A percentile compares a stretch with the other conserved stretches of the same genome.
Evolutionary conservation across 1,139 yeast species (phyloP).

Genomic region (Yamadazyma membranifaciens): DNA sequence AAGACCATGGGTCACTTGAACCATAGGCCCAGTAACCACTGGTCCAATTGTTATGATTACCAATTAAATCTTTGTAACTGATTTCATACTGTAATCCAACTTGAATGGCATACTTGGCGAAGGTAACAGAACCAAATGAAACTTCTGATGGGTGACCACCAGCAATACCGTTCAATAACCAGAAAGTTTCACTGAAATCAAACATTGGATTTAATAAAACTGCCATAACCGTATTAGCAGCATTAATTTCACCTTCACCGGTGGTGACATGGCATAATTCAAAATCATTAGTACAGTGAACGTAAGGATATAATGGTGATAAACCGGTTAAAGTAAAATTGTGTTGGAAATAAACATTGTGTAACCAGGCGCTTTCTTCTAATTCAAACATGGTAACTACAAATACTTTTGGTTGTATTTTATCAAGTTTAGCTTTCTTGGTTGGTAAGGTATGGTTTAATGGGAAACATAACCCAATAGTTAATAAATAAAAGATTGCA

Average conservation of each 20-base stretch:
- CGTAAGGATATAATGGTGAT: constrained; percentile 57
- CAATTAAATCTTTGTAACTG: constrained; percentile 42
- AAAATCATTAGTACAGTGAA: constrained; percentile 55
- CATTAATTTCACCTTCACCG: constrained; percentile 71
- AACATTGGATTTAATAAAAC: constrained; percentile 53
- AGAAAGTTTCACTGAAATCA: constrained; percentile 59
- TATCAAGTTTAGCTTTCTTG: constrained; percentile 3
- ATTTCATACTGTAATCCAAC: constrained; percentile 62
- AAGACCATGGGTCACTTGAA: constrained; percentile 46
- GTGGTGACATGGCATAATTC: constrained; percentile 61
- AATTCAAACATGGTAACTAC: constrained; percentile 56
- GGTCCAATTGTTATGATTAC: constrained; percentile 55
- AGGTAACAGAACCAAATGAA: constrained; percentile 56
- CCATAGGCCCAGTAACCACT: constrained; percentile 62
- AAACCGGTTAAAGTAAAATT: constrained; percentile 62
- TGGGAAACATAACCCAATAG: not conserved
- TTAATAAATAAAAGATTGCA: not conserved
- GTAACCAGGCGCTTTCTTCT: constrained; percentile 57
- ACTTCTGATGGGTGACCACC: constrained; percentile 57
- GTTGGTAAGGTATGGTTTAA: constrained; percentile 1
- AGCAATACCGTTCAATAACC: constrained; percentile 65
- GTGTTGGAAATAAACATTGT: constrained; percentile 44
- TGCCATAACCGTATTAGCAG: constrained; percentile 60
- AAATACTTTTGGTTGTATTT: constrained; percentile 47
- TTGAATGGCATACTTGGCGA: constrained; percentile 62